phyloP scores from a whole-genome alignment of 176 grass and related monocot genomes.

The Musa schizocarpa region DNA sequence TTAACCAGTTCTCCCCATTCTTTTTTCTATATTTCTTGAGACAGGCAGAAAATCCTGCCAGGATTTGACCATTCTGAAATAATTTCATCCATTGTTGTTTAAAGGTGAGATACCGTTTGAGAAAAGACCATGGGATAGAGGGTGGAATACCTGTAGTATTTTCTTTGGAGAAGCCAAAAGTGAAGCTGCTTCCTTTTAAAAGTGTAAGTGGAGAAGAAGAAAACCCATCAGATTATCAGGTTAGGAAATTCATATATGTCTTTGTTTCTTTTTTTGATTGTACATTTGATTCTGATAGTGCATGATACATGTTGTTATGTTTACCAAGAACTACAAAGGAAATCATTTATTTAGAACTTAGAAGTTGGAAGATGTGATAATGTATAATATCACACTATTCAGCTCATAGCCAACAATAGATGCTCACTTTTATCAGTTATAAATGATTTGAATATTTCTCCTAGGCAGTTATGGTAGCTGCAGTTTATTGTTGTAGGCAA shows the following conservation, averaged over 20 bases:
- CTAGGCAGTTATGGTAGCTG: neutral
- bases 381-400: neutral
- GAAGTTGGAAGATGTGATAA: neutral
- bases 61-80: neutral
- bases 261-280: constrained; percentile 5
- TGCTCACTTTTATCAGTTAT: neutral
- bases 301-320: neutral
- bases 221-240: constrained; percentile 97
- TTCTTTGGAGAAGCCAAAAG: constrained; percentile 85
- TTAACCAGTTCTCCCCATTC: too few species aligned
- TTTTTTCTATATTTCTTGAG: too few species aligned
- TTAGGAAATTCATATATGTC: constrained; percentile 19
- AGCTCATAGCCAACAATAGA: neutral
- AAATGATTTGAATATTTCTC: neutral
- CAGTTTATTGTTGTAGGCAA: neutral
- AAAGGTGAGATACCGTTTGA: constrained; percentile 74
- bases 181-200: constrained; percentile 95
- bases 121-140: constrained; percentile 77
- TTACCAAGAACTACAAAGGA: neutral
- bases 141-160: constrained; percentile 88
- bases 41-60: neutral
- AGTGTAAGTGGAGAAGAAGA: constrained; percentile 63
- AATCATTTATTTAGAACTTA: neutral
- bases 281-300: neutral
- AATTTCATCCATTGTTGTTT: neutral